Percentiles rank a stretch among this genome's conserved stretches.
phyloP scores from a whole-genome alignment of 192 early-diverging fungal species.

The Coemansia sp. region DNA sequence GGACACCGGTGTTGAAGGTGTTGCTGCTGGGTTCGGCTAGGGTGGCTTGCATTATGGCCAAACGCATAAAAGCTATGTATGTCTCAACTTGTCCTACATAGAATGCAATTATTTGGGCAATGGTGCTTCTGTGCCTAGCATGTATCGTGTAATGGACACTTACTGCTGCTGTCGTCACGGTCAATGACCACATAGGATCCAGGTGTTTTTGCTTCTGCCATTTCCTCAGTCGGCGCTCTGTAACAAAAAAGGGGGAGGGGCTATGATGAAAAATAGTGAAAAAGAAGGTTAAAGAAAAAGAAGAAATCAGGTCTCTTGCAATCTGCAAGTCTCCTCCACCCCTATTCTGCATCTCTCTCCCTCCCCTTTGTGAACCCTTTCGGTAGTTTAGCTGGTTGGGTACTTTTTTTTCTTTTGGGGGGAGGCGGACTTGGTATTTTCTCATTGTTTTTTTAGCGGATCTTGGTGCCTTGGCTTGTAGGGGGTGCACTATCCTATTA shows the following conservation, averaged over 20 bases:
- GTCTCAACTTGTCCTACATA: conserved; percentile 29
- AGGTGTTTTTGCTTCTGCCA: neutral
- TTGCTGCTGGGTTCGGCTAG: conserved; percentile 22
- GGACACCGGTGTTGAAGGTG: conserved; percentile 31
- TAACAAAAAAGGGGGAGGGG: neutral
- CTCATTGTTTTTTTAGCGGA: too few species aligned
- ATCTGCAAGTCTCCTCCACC: neutral
- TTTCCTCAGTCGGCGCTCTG: neutral
- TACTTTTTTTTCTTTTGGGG: neutral
- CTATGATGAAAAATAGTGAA: neutral
- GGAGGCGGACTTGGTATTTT: too few species aligned
- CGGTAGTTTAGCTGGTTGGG: neutral
- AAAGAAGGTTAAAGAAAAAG: conserved; percentile 7
- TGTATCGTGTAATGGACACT: conserved; percentile 6
- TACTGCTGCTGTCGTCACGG: conserved; percentile 37
- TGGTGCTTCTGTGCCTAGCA: too few species aligned
- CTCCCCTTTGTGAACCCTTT: conserved; percentile 4
- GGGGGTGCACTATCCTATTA: neutral
- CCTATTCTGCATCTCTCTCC: neutral
- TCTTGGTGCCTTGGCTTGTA: too few species aligned
- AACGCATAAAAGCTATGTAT: conserved; percentile 41
- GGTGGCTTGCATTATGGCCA: conserved; percentile 42
- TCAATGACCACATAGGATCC: conserved; percentile 35
- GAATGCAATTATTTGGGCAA: neutral
- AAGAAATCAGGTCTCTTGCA: conserved; percentile 6